These are phyloP conservation scores for Chlamydomonas schloesseri DNA, from an alignment of 139 green algal species.

Conservation along the genomic window DNA sequence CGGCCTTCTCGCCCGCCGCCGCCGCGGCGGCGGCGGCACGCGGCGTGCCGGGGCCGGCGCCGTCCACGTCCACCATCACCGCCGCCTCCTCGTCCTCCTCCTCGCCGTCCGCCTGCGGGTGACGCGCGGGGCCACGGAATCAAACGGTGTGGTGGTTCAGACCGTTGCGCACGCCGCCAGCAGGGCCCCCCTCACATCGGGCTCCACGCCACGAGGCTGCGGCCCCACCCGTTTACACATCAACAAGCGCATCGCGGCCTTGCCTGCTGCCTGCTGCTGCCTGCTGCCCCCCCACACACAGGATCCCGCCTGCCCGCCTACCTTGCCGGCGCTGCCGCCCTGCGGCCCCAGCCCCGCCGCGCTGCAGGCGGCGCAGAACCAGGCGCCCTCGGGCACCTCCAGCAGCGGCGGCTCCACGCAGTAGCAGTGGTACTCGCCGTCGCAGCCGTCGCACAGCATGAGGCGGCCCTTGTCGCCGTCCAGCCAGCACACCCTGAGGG, in stretches of 20 bases:
- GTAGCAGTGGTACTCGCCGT: slow-evolving; percentile 81
- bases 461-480: slow-evolving; percentile 70
- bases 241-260: too few species aligned
- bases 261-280: too few species aligned
- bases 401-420: slow-evolving; percentile 80
- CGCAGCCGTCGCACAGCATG: slow-evolving; percentile 79
- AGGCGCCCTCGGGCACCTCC: slow-evolving; percentile 72
- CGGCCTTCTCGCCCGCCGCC: background rate
- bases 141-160: too few species aligned
- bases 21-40: background rate
- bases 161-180: background rate
- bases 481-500: slow-evolving; percentile 75
- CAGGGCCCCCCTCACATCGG: too few species aligned
- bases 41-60: background rate
- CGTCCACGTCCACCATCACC: too few species aligned
- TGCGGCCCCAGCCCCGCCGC: background rate
- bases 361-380: slow-evolving; percentile 74
- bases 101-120: background rate
- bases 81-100: background rate
- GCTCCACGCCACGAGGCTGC: too few species aligned
- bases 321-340: background rate
- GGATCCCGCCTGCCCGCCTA: background rate
- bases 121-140: background rate
- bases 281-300: too few species aligned
- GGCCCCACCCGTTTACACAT: too few species aligned